Base-by-base conservation (phyloP, 768 basidiomycete species). In the Leccinum arenicola region DNA sequence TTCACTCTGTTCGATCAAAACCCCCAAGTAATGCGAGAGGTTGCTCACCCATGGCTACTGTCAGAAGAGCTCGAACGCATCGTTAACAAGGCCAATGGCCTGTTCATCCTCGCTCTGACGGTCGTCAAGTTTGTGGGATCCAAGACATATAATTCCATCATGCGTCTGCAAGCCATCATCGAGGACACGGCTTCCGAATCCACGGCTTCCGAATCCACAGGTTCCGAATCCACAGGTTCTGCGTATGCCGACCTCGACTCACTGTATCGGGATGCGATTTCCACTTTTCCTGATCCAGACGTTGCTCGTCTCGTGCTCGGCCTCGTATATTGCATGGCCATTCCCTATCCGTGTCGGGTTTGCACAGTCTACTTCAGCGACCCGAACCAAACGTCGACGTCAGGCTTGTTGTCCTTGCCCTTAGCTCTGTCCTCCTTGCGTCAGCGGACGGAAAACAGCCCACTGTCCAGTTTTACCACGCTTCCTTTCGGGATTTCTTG, bases 21-120 rank as follows among this genome's bases (percentile, higher is more conserved):
- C 21, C 3, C 8, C 1, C 54, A 57, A 12, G 27, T 61, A 15
- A 67, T 69, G 70, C 19, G 15, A 4, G 40, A 48, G 0, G 50
- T 51, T 19, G 27, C 50, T 31, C 50, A 57, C 4, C 63, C 65
- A 6, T 72, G 70, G 70, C 70, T 68, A 5, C 60, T 64, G 3
- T 53, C 57, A 2, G 60, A 62, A 19, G 65, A 64, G n/a, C 54
- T 70, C 10, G 62, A 68, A n/a, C 54, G 51, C 15, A 60, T 61
- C 8, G 63, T 72, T 12, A 29, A 57, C 5, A 64, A 64, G 35
- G 57, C 70, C 0, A 60, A 61, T 0, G 66, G 70, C 2, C 59
- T 71, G 9, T 73, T 73, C 50, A 67, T 71, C 9, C 68, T 70
- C 50, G 64, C 71, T 3, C 38, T 70, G 21, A 70, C 72, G 1